Base-by-base conservation (phyloP, 768 basidiomycete genomes). In the Lentinus brumalis region DNA sequence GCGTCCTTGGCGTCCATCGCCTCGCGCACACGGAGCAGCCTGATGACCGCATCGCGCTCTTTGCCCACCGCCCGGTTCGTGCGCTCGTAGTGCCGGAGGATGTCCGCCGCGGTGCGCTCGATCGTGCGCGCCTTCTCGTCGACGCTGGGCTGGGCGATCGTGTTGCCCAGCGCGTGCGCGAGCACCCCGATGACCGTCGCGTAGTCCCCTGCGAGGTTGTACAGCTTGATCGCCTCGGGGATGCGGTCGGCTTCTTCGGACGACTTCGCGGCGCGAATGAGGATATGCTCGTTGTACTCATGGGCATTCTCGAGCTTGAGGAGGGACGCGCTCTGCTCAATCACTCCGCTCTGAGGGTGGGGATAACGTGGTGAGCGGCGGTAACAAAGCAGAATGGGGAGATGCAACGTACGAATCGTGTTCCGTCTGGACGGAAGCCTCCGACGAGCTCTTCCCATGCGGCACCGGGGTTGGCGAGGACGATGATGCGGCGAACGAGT, bases 371-470 rank as follows among this genome's bases (percentile, higher is more conserved):
- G 26, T 51, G 10, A 58, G 56, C 21, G 8, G 18, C n/a, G 15
- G 9, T n/a, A 11, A 4, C 30, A 3, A 41, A 14, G 0, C 6
- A 7, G 38, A 14, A 53, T 1, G 51, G 58, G 47, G 26, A 6
- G 18, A 35, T 35, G 35, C 35, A 9, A 85, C 91, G 69, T 73
- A 94, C 93, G 74, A 90, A 91, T 79, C 86, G 83, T n/a, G 92
- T 87, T 4, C 95, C 95, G 66, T 99, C 96, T 5, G 86, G 78
- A 63, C 91, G 81, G 69, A 96, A 91, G 10, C 92, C 94, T n/a
- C 96, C 96, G 3, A 98, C 89, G 16, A 99, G 84, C 72, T 93
- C 92, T 50, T 95, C 91, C 92, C 96, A 98, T 15, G 82, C 89
- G 6, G 88, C 86, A 1, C 90, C 90, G 4, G 85, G 81, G 68